These are phyloP conservation scores for Crithidia sp. DNA, from an alignment of 208 protist genomes.

Conservation along the genomic window DNA sequence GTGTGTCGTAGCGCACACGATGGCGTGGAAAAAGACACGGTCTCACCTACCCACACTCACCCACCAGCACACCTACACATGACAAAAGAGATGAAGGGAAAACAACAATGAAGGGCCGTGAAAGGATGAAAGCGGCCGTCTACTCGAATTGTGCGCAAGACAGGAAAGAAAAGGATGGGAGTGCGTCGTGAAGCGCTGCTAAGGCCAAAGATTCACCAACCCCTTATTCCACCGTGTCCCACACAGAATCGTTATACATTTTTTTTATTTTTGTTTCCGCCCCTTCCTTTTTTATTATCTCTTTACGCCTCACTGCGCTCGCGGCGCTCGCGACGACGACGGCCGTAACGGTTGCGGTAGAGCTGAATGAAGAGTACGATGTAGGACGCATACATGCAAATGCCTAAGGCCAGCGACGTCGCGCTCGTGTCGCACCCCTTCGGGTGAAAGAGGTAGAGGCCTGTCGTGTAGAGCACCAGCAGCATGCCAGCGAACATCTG, in stretches of 20 bases:
- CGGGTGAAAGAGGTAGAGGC: constrained; percentile 36
- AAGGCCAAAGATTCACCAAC: too few relatives aligned
- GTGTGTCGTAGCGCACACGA: too few relatives aligned
- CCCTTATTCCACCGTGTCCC: too few relatives aligned
- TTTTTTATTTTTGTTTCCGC: not conserved
- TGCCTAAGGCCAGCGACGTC: constrained; percentile 50
- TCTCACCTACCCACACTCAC: too few relatives aligned
- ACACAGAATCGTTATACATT: not conserved
- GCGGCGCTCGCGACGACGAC: constrained; percentile 17
- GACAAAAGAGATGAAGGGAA: too few relatives aligned
- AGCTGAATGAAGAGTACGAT: constrained; percentile 88
- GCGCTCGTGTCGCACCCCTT: constrained; percentile 55
- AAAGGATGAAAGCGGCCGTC: too few relatives aligned
- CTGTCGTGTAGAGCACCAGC: constrained; percentile 33
- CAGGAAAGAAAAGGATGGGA: too few relatives aligned
- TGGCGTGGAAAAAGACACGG: too few relatives aligned
- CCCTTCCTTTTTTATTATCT: not conserved
- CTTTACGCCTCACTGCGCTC: constrained; percentile 2
- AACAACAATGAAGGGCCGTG: too few relatives aligned
- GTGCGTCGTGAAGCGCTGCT: too few relatives aligned
- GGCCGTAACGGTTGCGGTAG: constrained; percentile 57
- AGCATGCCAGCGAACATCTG: constrained; percentile 88
- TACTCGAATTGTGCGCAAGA: too few relatives aligned
- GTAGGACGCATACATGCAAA: constrained; percentile 92
- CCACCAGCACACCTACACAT: too few relatives aligned